Evolutionary conservation across 2,329 filamentous ascomycete species (phyloP).

Genomic region (Purpureocillium takamizusanense): DNA sequence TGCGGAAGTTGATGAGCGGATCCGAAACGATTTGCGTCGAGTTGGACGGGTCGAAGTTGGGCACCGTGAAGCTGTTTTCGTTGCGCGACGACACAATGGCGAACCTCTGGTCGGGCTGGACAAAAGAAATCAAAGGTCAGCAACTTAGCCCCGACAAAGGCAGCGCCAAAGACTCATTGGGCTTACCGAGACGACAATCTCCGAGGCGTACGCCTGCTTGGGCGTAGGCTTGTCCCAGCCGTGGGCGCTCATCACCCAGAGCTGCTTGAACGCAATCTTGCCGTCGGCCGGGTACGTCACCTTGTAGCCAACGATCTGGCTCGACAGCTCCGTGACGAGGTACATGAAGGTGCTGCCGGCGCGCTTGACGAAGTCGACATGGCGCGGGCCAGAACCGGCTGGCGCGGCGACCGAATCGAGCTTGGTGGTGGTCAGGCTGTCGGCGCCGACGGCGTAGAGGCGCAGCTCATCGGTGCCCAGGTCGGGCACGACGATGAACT

Average conservation of each 20-base stretch:
- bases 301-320: slow-evolving; percentile 46
- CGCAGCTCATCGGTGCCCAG: slow-evolving; percentile 56
- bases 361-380: slow-evolving; percentile 47
- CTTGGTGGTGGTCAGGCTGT: slow-evolving; percentile 32
- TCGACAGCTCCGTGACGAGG: slow-evolving; percentile 51
- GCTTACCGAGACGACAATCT: slow-evolving; percentile 50
- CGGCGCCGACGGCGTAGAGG: slow-evolving; percentile 36
- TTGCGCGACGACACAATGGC: slow-evolving; percentile 60
- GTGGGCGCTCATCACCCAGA: slow-evolving; percentile 40
- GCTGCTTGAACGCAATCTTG: slow-evolving; percentile 32
- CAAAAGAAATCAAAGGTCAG: not conserved
- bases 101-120: slow-evolving; percentile 50
- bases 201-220: slow-evolving; percentile 37
- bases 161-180: too few relatives aligned
- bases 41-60: slow-evolving; percentile 32
- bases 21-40: slow-evolving; percentile 45
- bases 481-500: slow-evolving; percentile 57
- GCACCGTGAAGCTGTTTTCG: slow-evolving; percentile 43
- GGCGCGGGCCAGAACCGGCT: slow-evolving; percentile 54
- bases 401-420: slow-evolving; percentile 30
- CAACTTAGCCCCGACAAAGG: too few relatives aligned
- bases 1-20: slow-evolving; percentile 53
- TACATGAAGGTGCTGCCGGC: slow-evolving; percentile 44
- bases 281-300: slow-evolving; percentile 37
- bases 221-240: slow-evolving; percentile 32